A percentile compares a stretch with the other conserved stretches of the same genome.
Evolutionary conservation across 2,329 filamentous ascomycete genomes (phyloP).

Genomic region (Cercospora zeina): DNA sequence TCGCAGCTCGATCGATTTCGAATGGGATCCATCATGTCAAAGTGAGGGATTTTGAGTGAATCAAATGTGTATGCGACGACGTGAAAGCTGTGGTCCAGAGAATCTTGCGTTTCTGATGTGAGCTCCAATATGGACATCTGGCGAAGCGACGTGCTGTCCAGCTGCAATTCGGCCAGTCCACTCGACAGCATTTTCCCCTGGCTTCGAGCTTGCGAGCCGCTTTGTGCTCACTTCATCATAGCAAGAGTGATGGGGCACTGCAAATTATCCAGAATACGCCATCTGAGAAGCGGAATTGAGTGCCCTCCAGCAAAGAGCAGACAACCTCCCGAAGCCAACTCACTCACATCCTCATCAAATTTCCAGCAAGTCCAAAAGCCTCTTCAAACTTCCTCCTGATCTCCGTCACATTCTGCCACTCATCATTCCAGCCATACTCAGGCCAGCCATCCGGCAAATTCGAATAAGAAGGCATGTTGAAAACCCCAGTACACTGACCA

Average conservation of each 20-base stretch:
- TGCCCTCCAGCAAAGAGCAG: neutral
- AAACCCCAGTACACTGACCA: conserved; percentile 12
- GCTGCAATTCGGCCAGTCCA: neutral
- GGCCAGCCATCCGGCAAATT: conserved; percentile 21
- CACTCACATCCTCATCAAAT: neutral
- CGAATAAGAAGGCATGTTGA: conserved; percentile 11
- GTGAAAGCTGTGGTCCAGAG: too few species aligned
- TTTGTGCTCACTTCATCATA: neutral
- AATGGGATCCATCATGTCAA: neutral
- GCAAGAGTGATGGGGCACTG: neutral
- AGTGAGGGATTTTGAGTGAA: neutral
- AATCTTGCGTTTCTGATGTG: neutral
- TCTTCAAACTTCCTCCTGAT: conserved; percentile 13
- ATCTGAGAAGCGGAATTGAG: neutral
- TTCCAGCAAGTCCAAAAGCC: neutral
- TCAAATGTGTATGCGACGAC: neutral
- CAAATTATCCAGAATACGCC: neutral
- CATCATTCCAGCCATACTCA: conserved; percentile 15
- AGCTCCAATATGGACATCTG: neutral
- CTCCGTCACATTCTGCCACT: conserved; percentile 19
- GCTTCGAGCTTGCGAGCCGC: neutral
- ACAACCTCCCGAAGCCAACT: neutral
- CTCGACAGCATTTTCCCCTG: neutral
- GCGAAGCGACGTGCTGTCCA: neutral
- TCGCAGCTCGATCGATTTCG: neutral